Percentiles rank a stretch among this genome's conserved stretches.
phyloP scores from a whole-genome alignment of 1,139 yeast genomes.

The Sugiyamaella grinbergsii region DNA sequence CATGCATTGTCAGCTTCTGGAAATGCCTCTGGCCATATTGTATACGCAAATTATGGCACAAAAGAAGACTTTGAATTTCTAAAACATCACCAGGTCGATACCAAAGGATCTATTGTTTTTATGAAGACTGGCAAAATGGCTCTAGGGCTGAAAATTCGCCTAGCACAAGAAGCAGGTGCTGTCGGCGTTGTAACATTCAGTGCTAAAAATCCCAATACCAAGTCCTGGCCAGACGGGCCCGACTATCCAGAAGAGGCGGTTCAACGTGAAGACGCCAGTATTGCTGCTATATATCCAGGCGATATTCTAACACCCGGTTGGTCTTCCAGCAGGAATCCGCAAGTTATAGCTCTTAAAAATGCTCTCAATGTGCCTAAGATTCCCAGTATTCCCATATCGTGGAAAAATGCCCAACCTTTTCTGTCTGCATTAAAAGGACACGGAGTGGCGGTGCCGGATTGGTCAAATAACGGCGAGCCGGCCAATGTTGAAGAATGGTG shows the following conservation, averaged over 20 bases:
- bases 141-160: conserved; percentile 54
- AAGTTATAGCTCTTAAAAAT: conserved; percentile 47
- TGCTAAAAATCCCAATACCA: conserved; percentile 37
- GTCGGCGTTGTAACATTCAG: conserved; percentile 59
- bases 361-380: conserved; percentile 64
- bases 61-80: conserved; percentile 57
- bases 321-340: conserved; percentile 48
- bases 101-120: conserved; percentile 54
- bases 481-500: conserved; percentile 44
- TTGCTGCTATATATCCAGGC: conserved; percentile 69
- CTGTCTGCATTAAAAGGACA: conserved; percentile 50
- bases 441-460: conserved; percentile 50
- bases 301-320: conserved; percentile 81
- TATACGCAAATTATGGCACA: conserved; percentile 69
- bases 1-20: conserved; percentile 71
- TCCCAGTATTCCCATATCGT: conserved; percentile 76
- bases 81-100: conserved; percentile 42
- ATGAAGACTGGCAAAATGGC: conserved; percentile 60
- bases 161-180: conserved; percentile 57
- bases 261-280: conserved; percentile 66
- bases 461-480: conserved; percentile 39
- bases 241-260: conserved; percentile 50
- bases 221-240: conserved; percentile 42
- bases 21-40: conserved; percentile 53
- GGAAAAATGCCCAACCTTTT: conserved; percentile 62